Conservation (phyloP, 2,329 filamentous ascomycete genomes). For the Apiospora hydei region DNA sequence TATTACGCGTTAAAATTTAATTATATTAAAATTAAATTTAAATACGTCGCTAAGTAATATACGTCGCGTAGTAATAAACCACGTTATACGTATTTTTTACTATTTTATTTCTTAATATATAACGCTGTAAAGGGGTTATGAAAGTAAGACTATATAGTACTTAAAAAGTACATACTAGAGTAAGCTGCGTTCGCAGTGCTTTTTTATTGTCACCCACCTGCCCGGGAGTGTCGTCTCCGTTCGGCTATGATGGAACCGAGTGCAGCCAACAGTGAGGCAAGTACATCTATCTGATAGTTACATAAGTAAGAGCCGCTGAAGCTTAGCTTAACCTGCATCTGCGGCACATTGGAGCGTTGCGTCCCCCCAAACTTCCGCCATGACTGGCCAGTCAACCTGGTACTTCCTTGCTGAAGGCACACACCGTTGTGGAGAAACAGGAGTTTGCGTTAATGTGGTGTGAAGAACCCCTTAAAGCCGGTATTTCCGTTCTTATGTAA, state of each 20-base stretch:
- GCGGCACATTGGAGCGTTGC: background rate
- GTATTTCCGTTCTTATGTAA: background rate
- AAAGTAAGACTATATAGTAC: too few species aligned
- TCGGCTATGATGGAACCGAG: background rate
- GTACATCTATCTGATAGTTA: background rate
- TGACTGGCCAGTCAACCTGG: background rate
- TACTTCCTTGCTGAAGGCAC: background rate
- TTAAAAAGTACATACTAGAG: too few species aligned
- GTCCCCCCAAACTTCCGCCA: background rate
- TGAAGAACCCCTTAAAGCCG: background rate
- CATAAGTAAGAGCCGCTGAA: background rate
- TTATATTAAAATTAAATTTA: too few species aligned
- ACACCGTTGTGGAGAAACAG: background rate
- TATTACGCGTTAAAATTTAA: too few species aligned
- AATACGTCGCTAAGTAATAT: too few species aligned
- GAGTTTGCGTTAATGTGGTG: background rate
- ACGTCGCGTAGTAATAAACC: too few species aligned
- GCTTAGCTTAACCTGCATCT: background rate
- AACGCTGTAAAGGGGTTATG: too few species aligned
- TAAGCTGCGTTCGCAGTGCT: too few species aligned
- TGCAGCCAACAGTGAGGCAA: background rate
- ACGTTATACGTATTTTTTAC: too few species aligned
- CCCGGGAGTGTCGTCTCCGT: background rate
- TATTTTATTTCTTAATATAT: too few species aligned
- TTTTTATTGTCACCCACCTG: too few species aligned